Base-by-base conservation (phyloP, 805 yeast genomes). In the Vanderwaltozyma verrucispora region DNA sequence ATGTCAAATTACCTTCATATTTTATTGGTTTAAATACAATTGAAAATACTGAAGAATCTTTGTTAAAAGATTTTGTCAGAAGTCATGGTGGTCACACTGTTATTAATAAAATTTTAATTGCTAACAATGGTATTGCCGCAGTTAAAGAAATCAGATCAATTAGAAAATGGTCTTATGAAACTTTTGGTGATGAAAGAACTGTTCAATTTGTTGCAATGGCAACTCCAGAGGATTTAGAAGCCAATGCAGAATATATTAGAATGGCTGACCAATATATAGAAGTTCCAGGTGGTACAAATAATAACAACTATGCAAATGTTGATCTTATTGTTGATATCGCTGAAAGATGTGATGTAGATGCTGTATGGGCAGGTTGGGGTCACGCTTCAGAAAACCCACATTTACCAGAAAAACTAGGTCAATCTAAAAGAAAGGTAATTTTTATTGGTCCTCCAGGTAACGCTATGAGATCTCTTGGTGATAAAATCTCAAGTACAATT, bases 321-420 rank as follows among this genome's bases (percentile, higher is more conserved):
- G 98, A 92, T 49, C 71, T 92, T 44, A 92, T 92, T 61, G 96
- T 92, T 33, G 99, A 92, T 54, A 69, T 92, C 34, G 99, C 99
- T 27, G 98, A 92, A 67, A 81, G 96, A 68, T 81, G 94, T 31
- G 76, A 85, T 48, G 96, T 84, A 39, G 95, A 92, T 60, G 99
- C 98, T 19, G 99, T 92, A 41, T 92, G 99, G 99, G 99, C 99
- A 26, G 99, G 99, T 54, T 92, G 99, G 99, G 99, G 99, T 54
- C 98, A 94, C 60, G 99, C 99, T 21, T 85, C 96, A n/a, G 99
- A 92, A 68, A 89, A 94, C 66, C 99, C 99, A 20, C 62, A 68
- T 33, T 74, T 92, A 48, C 99, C 99, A 21, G 98, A 92, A 64
- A 77, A 74, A 63, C 72, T 92, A 60, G 96, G 97, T 13, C 80